Percentiles rank a stretch among this genome's conserved stretches.
Conservation (phyloP, 2,329 filamentous ascomycete species). For the Rugonectria rugulosa region DNA sequence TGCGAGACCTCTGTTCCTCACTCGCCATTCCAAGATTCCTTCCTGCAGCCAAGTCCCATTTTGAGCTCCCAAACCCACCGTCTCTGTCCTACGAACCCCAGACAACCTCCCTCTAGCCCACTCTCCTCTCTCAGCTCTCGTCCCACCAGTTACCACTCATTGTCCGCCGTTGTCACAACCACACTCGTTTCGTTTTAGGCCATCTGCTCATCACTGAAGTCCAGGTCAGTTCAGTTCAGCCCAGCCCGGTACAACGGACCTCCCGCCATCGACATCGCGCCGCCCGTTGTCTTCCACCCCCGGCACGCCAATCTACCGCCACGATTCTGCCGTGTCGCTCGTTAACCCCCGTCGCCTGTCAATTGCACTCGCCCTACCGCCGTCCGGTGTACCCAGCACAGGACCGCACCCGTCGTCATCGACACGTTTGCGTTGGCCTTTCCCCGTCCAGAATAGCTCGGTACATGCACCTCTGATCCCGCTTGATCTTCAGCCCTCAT, state of each 20-base stretch:
- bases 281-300: conserved; percentile 29
- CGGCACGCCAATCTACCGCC: conserved; percentile 36
- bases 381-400: conserved; percentile 22
- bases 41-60: conserved; percentile 14
- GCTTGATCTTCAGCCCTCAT: conserved; percentile 19
- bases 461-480: conserved; percentile 37
- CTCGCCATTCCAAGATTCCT: conserved; percentile 22
- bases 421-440: conserved; percentile 27
- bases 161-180: conserved; percentile 30
- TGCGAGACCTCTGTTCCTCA: conserved; percentile 34
- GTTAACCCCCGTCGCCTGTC: conserved; percentile 33
- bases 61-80: conserved; percentile 30
- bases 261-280: conserved; percentile 33
- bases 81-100: conserved; percentile 30
- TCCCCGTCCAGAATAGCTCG: conserved; percentile 24
- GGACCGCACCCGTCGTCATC: conserved; percentile 11
- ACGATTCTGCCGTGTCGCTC: conserved; percentile 36
- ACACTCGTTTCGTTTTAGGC: conserved; percentile 31
- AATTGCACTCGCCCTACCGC: conserved; percentile 21
- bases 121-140: conserved; percentile 40
- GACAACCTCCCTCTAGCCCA: conserved; percentile 33
- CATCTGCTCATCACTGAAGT: conserved; percentile 24
- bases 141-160: conserved; percentile 40
- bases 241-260: conserved; percentile 14
- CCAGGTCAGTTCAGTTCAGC: conserved; percentile 1